Percentiles rank a stretch among this genome's conserved stretches.
Evolutionary conservation across 371 early-diverging fungal genomes (phyloP).

Genomic region (Vairimorpha necatrix): DNA sequence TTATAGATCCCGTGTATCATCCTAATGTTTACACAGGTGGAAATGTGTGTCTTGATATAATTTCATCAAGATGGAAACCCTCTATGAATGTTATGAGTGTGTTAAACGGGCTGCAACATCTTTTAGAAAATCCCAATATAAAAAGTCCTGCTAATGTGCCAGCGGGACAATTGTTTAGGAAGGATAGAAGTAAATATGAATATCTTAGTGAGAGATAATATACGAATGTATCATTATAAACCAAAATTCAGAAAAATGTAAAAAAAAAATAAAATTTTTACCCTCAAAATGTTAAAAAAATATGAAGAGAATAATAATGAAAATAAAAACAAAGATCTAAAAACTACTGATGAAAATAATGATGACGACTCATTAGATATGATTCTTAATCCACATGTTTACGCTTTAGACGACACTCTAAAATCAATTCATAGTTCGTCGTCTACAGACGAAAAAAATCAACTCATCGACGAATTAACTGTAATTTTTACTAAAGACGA

Average conservation of each 20-base stretch:
- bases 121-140: constrained; percentile 63
- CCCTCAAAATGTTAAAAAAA: not conserved
- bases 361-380: constrained; percentile 20
- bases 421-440: constrained; percentile 2
- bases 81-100: constrained; percentile 58
- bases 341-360: too few species aligned
- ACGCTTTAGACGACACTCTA: constrained; percentile 19
- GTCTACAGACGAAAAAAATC: not conserved
- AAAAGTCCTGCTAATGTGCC: constrained; percentile 61
- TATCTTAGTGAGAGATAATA: constrained; percentile 43
- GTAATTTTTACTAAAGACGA: constrained; percentile 18
- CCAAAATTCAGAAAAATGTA: constrained; percentile 21
- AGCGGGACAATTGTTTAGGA: constrained; percentile 54
- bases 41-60: constrained; percentile 61
- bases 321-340: not conserved
- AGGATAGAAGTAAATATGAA: constrained; percentile 34
- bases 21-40: constrained; percentile 62
- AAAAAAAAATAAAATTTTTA: not conserved
- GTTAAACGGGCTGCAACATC: constrained; percentile 56
- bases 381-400: constrained; percentile 32
- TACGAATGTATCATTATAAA: constrained; percentile 29
- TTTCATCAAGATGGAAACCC: constrained; percentile 62
- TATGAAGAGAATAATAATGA: not conserved
- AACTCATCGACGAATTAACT: constrained; percentile 5
- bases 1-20: constrained; percentile 54